Evolutionary conservation across 2,329 filamentous ascomycete species (phyloP).

Genomic region (Pseudocercospora fuligena): DNA sequence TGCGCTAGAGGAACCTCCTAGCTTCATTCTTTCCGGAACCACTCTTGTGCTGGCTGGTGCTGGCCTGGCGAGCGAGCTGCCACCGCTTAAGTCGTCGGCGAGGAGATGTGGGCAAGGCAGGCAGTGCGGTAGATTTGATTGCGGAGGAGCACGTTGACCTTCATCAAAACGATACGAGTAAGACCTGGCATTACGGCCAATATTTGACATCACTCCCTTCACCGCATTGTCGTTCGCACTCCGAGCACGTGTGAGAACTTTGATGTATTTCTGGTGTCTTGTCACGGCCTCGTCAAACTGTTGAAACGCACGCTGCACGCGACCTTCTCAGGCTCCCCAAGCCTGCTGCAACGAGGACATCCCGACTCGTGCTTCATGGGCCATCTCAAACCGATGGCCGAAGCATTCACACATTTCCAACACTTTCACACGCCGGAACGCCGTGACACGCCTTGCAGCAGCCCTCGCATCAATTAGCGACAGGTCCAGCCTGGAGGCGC

Average conservation of each 20-base stretch:
- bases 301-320: slow-evolving; percentile 4
- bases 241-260: background rate
- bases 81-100: background rate
- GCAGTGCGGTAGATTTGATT: slow-evolving; percentile 8
- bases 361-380: background rate
- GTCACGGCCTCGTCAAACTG: background rate
- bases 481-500: background rate
- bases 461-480: background rate
- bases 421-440: background rate
- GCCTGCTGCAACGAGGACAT: slow-evolving; percentile 2
- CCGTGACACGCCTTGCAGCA: background rate
- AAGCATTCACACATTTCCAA: background rate
- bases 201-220: background rate
- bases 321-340: slow-evolving; percentile 1
- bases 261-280: background rate
- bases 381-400: background rate
- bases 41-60: background rate
- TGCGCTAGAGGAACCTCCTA: slow-evolving; percentile 3
- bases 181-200: background rate
- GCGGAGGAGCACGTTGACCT: background rate
- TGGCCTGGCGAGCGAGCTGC: background rate
- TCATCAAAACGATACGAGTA: slow-evolving; percentile 1
- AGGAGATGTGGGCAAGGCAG: background rate
- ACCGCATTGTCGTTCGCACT: background rate
- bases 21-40: background rate